Conservation (phyloP, 2,329 filamentous ascomycete genomes). For the Penicillium sp. region DNA sequence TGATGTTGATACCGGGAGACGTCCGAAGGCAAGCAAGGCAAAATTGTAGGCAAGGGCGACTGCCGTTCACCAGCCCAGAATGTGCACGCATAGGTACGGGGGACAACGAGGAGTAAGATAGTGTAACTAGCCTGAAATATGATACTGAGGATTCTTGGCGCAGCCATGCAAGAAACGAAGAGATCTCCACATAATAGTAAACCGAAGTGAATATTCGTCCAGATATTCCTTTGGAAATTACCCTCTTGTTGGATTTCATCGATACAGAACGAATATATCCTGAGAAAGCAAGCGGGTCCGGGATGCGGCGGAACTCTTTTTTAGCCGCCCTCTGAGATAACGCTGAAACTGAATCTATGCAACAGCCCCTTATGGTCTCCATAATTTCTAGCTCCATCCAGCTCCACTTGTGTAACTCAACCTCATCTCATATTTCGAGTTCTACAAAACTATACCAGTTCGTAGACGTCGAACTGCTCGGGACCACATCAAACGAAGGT, state of each 20-base stretch:
- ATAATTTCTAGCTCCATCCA: not conserved
- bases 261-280: not conserved
- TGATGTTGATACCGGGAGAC: slow-evolving; percentile 1
- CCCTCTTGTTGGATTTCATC: not conserved
- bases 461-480: not conserved
- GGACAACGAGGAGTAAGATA: no score
- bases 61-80: not conserved
- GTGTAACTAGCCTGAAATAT: no score
- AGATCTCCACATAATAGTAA: not conserved
- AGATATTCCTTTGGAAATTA: not conserved
- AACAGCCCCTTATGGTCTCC: not conserved
- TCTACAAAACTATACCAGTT: not conserved
- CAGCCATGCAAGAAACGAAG: not conserved
- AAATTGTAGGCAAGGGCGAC: not conserved
- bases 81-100: not conserved
- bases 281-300: not conserved
- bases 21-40: slow-evolving; percentile 1
- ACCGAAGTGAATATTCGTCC: not conserved
- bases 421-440: not conserved
- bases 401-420: not conserved
- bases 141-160: not conserved
- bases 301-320: not conserved
- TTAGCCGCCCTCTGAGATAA: not conserved
- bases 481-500: not conserved
- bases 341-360: not conserved